A percentile compares a stretch with the other conserved stretches of the same genome.
Conservation (phyloP, 495 filamentous ascomycete species). For the Annulohypoxylon maeteangense region DNA sequence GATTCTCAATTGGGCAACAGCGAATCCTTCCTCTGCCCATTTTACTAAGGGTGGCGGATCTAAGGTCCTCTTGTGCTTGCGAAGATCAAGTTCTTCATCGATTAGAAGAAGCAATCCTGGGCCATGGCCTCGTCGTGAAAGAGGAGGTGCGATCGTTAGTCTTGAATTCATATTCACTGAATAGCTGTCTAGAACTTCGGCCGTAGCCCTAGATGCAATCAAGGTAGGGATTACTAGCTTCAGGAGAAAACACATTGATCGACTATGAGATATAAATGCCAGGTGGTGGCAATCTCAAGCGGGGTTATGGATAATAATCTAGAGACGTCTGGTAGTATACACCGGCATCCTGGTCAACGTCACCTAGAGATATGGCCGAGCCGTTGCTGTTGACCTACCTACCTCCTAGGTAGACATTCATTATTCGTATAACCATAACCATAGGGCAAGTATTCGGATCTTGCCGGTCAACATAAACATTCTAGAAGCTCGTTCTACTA, state of each 20-base stretch:
- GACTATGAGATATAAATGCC: background rate
- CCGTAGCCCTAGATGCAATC: background rate
- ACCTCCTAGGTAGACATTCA: background rate
- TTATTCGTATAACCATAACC: too few relatives aligned
- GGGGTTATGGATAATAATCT: slow-evolving; percentile 12
- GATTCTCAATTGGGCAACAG: slow-evolving; percentile 56
- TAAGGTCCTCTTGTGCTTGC: slow-evolving; percentile 44
- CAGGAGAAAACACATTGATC: background rate
- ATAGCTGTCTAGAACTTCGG: background rate
- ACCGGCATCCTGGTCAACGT: background rate
- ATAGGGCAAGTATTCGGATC: too few relatives aligned
- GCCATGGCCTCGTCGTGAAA: slow-evolving; percentile 43
- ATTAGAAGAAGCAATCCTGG: slow-evolving; percentile 44
- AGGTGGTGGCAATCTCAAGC: slow-evolving; percentile 10
- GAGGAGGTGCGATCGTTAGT: slow-evolving; percentile 30
- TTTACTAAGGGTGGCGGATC: slow-evolving; percentile 62
- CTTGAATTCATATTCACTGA: background rate
- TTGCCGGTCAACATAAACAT: too few relatives aligned
- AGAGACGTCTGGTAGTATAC: slow-evolving; percentile 6
- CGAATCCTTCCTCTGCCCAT: slow-evolving; percentile 70
- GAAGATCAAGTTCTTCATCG: slow-evolving; percentile 30
- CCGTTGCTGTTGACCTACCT: too few relatives aligned
- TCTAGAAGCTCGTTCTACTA: too few relatives aligned
- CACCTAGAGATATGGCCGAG: background rate
- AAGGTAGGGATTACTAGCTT: background rate